Conservation (phyloP, 148 eudicot genomes). For the Nyssa sinensis region DNA sequence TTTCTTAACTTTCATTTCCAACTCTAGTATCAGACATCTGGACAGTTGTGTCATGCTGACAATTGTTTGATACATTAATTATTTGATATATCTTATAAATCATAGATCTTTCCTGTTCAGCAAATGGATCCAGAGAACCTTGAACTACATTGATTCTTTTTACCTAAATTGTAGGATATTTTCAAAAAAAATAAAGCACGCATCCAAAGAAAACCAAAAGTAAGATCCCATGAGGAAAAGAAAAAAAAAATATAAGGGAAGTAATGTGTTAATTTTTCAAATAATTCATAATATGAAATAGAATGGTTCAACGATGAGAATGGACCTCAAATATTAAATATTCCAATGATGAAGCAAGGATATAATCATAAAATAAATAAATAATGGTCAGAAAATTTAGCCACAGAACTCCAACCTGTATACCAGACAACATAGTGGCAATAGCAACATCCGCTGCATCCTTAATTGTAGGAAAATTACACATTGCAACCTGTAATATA, state of each 20-base stretch:
- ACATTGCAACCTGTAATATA: slow-evolving; percentile 81
- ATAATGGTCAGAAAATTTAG: too few species aligned
- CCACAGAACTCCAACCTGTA: slow-evolving; percentile 62
- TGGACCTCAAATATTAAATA: background rate
- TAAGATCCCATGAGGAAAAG: background rate
- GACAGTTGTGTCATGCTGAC: background rate
- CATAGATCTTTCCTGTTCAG: too few species aligned
- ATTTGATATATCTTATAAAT: too few species aligned
- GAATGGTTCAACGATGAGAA: background rate
- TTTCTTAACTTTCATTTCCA: background rate
- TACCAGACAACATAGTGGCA: slow-evolving; percentile 84
- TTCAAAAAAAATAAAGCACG: background rate
- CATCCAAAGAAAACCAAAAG: background rate
- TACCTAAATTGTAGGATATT: background rate
- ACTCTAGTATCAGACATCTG: background rate
- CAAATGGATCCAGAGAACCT: background rate
- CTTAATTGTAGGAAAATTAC: slow-evolving; percentile 88
- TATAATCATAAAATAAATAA: background rate
- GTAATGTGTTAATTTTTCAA: background rate
- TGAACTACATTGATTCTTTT: background rate
- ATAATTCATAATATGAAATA: background rate
- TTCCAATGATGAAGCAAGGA: background rate
- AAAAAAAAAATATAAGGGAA: background rate
- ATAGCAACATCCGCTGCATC: slow-evolving; percentile 99
- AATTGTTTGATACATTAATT: background rate